These are phyloP conservation scores for Helicocarpus griseus DNA, from an alignment of 2,329 filamentous ascomycete species.

Conservation along the genomic window DNA sequence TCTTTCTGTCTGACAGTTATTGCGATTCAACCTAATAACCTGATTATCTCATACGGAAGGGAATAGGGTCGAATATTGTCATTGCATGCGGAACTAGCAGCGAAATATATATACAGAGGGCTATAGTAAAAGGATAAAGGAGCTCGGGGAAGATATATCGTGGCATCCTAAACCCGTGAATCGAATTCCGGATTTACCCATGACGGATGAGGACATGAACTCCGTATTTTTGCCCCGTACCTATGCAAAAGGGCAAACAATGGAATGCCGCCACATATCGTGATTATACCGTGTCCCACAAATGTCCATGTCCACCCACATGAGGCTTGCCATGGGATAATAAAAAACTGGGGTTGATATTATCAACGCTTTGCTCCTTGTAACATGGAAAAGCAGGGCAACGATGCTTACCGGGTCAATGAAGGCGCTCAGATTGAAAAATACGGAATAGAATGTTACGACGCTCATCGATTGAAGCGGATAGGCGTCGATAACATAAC, in stretches of 20 bases:
- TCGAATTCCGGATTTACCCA: slow-evolving; percentile 41
- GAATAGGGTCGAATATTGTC: too few species aligned
- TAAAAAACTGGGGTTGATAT: slow-evolving; percentile 36
- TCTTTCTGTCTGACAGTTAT: too few species aligned
- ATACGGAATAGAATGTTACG: slow-evolving; percentile 46
- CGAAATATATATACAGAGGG: too few species aligned
- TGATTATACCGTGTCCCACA: slow-evolving; percentile 40
- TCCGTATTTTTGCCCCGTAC: slow-evolving; percentile 31
- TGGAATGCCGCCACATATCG: slow-evolving; percentile 30
- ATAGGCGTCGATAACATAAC: slow-evolving; percentile 48
- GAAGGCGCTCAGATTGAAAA: slow-evolving; percentile 44
- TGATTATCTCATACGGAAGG: too few species aligned
- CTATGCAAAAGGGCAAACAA: slow-evolving; percentile 31
- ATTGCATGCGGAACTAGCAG: too few species aligned
- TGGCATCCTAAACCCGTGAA: background rate
- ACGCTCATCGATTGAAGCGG: slow-evolving; percentile 46
- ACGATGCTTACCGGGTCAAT: slow-evolving; percentile 28
- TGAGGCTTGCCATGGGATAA: slow-evolving; percentile 38
- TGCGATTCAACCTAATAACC: too few species aligned
- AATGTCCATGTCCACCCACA: slow-evolving; percentile 45
- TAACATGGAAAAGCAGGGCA: background rate
- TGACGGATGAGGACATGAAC: slow-evolving; percentile 27
- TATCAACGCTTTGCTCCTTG: background rate
- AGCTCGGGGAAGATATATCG: too few species aligned
- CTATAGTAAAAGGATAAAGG: too few species aligned